Base-by-base conservation (phyloP, 805 yeast genomes). In the Starmerella powellii region DNA sequence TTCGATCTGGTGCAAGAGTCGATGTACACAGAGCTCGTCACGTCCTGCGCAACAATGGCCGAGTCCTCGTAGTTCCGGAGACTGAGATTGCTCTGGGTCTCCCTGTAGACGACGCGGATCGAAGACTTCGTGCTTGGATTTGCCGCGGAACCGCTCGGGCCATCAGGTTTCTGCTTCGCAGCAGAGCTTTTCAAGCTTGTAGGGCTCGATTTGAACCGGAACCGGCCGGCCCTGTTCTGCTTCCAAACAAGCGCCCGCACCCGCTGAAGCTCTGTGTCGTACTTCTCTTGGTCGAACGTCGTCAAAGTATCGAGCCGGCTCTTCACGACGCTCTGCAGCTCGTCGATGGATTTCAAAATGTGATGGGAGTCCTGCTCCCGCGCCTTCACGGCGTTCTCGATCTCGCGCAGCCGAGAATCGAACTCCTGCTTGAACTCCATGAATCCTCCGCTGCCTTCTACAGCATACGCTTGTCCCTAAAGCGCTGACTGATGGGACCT, bases 11-110 rank as follows among this genome's bases (percentile, higher is more conserved):
- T 6, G 15, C 48, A 31, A 30, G 49, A 39, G 4, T 48, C 42
- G 15, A 51, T 32, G 38, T 55, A 52, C 11, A 49, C 29, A 1
- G 62, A 44, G 27, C 61, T 56, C 4, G 42, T 15, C 10, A 58
- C 44, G 8, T 41, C 12, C 8, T 37, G 33, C 10, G 50, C 38
- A 8, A 44, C 32, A 3, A 57, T 43, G 6, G 49, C 42, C 12
- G 57, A 48, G 35, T 37, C 32, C 12, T 28, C n/a, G 11, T 56
- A 21, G 19, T 52, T 38, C 19, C 41, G 30, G 10, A 56, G 23
- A 13, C 40, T 41, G 17, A 38, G 43, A 11, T 48, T 45, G 8
- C 38, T 10, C 11, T 21, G 34, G 5, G 29, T 17, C 6, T n/a
- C 16, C n/a, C 36, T 30, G 15, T 28, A 29, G 3, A 17, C 15